Evolutionary conservation across 1,139 yeast species (phyloP).

Genomic region (Candida gigantensis): DNA sequence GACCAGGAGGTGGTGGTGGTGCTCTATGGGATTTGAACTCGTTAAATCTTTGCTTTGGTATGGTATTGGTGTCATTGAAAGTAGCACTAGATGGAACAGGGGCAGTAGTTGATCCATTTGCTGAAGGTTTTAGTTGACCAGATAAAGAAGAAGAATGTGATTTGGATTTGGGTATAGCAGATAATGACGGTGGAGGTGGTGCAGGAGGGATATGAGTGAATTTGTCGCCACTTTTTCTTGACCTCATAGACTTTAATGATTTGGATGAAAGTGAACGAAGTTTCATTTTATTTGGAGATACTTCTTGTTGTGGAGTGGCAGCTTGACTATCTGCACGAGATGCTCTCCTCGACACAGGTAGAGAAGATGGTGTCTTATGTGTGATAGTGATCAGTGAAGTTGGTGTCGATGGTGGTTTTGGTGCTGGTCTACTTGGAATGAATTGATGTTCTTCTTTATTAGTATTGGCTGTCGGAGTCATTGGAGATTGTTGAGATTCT

Average conservation of each 20-base stretch:
- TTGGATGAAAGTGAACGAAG: slow-evolving; percentile 42
- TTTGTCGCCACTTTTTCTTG: slow-evolving; percentile 21
- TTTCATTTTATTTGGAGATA: slow-evolving; percentile 17
- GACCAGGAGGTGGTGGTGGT: slow-evolving; percentile 34
- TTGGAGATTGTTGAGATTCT: slow-evolving; percentile 22
- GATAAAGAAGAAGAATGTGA: slow-evolving; percentile 46
- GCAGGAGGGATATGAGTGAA: slow-evolving; percentile 22
- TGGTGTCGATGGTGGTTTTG: slow-evolving; percentile 46
- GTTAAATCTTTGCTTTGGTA: slow-evolving; percentile 24
- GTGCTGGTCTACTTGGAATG: slow-evolving; percentile 71
- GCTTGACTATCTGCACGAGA: slow-evolving; percentile 5
- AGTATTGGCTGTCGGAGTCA: slow-evolving; percentile 21
- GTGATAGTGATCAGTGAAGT: slow-evolving; percentile 4
- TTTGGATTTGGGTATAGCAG: slow-evolving; percentile 43
- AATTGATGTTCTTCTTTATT: slow-evolving; percentile 47
- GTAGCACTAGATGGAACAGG: slow-evolving; percentile 36
- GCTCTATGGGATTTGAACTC: slow-evolving; percentile 36
- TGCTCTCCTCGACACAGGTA: slow-evolving; percentile 1
- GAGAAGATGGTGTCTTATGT: slow-evolving; percentile 10
- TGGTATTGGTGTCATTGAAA: slow-evolving; percentile 21
- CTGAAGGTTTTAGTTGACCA: slow-evolving; percentile 10
- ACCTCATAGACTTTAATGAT: slow-evolving; percentile 36
- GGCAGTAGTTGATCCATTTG: slow-evolving; percentile 41
- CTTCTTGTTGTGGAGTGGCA: slow-evolving; percentile 6
- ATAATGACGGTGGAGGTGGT: slow-evolving; percentile 20